Conservation (phyloP, 148 eudicot species). For the Suaeda aralocaspica region DNA sequence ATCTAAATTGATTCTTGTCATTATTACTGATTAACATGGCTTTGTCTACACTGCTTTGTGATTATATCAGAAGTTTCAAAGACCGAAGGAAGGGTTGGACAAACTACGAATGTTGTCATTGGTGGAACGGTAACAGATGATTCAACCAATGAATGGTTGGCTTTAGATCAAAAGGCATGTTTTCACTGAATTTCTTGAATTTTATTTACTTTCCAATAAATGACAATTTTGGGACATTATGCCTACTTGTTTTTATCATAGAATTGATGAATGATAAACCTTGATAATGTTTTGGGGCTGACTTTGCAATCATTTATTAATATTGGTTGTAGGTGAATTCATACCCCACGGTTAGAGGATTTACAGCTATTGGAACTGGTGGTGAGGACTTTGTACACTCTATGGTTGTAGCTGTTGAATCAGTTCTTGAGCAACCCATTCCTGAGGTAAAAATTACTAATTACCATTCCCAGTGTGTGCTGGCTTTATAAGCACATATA, state of each 20-base stretch:
- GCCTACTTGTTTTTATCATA: background rate
- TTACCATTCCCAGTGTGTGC: background rate
- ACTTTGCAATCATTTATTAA: background rate
- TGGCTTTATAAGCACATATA: background rate
- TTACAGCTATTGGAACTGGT: slow-evolving; percentile 93
- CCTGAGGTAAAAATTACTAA: slow-evolving; percentile 54
- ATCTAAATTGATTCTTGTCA: background rate
- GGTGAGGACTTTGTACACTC: slow-evolving; percentile 96
- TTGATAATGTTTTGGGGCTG: background rate
- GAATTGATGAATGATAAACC: background rate
- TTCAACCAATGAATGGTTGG: slow-evolving; percentile 81
- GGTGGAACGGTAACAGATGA: slow-evolving; percentile 92
- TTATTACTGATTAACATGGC: background rate
- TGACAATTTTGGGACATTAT: background rate
- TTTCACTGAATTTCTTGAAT: background rate
- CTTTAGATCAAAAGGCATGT: slow-evolving; percentile 73
- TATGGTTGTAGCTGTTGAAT: slow-evolving; percentile 93
- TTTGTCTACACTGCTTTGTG: slow-evolving; percentile 2
- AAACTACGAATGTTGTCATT: slow-evolving; percentile 82
- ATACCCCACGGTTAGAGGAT: slow-evolving; percentile 85
- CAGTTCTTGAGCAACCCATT: slow-evolving; percentile 73
- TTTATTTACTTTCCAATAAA: background rate
- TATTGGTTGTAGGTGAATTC: slow-evolving; percentile 54
- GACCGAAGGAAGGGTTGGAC: slow-evolving; percentile 91
- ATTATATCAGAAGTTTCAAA: slow-evolving; percentile 78